phyloP scores from a whole-genome alignment of 2,329 filamentous ascomycete genomes.

The Trichoderma arundinaceum region DNA sequence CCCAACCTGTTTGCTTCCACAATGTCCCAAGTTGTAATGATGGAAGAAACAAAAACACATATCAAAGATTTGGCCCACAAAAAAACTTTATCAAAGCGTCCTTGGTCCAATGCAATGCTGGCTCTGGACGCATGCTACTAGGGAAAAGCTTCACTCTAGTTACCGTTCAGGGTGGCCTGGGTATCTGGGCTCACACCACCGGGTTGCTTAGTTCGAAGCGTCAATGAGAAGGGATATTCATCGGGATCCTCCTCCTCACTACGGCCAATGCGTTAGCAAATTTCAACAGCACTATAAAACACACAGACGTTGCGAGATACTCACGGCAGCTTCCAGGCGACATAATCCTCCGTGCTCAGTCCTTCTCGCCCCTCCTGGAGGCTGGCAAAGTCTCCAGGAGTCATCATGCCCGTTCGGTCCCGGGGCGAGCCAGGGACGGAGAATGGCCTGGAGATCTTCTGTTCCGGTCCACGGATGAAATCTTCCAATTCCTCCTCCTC shows the following conservation, averaged over 20 bases:
- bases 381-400: constrained; percentile 95
- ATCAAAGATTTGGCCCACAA: constrained; percentile 20
- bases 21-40: neutral
- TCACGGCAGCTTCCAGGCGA: constrained; percentile 97
- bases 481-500: constrained; percentile 69
- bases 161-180: constrained; percentile 35
- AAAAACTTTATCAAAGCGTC: constrained; percentile 5
- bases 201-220: constrained; percentile 59
- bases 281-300: neutral
- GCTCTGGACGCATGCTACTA: constrained; percentile 13
- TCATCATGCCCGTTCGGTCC: constrained; percentile 97
- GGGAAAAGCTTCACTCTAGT: constrained; percentile 21
- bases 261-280: constrained; percentile 36
- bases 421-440: constrained; percentile 92
- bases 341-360: constrained; percentile 94
- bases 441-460: constrained; percentile 93
- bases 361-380: constrained; percentile 94
- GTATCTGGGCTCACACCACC: constrained; percentile 42
- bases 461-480: constrained; percentile 89
- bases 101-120: constrained; percentile 17
- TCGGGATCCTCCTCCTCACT: constrained; percentile 93
- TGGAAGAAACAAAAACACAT: constrained; percentile 25
- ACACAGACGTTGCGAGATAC: constrained; percentile 49
- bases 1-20: constrained; percentile 27
- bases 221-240: constrained; percentile 67